phyloP scores from a whole-genome alignment of 805 yeast genomes.

The Candida chauliodis region DNA sequence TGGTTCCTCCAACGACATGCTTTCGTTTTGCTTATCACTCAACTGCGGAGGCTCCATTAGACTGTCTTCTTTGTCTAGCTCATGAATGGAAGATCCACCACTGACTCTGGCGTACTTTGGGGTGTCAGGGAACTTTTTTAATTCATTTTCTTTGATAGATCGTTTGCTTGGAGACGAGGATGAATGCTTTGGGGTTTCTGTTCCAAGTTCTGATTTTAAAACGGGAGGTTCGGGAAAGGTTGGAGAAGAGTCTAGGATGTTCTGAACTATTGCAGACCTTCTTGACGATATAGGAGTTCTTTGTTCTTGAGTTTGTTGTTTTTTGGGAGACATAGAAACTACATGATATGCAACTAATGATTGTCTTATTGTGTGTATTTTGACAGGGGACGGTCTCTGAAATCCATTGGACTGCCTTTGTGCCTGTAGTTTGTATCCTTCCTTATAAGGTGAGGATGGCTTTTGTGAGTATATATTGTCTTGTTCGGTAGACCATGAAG shows the following conservation, averaged over 20 bases:
- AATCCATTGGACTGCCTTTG: conserved; percentile 2
- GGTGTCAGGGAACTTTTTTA: conserved; percentile 45
- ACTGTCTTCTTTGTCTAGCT: conserved; percentile 28
- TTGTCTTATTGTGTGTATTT: conserved; percentile 27
- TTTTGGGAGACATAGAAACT: conserved; percentile 30
- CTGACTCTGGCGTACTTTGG: conserved; percentile 35
- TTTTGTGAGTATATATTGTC: conserved; percentile 15
- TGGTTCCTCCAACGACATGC: conserved; percentile 14
- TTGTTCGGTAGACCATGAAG: conserved; percentile 34
- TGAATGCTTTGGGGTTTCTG: conserved; percentile 1
- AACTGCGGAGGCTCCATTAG: conserved; percentile 26
- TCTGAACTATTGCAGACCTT: conserved; percentile 32
- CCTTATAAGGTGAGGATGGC: conserved; percentile 23
- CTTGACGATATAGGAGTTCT: conserved; percentile 21
- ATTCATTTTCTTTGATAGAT: conserved; percentile 11
- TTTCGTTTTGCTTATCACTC: conserved; percentile 3
- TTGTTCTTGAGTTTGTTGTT: conserved; percentile 14
- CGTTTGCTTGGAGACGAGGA: neutral
- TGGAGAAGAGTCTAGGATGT: conserved; percentile 39
- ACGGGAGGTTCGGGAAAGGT: conserved; percentile 44
- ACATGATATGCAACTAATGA: conserved; percentile 29
- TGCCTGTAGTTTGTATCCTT: conserved; percentile 3
- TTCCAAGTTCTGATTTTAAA: conserved; percentile 33
- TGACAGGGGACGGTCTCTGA: conserved; percentile 13
- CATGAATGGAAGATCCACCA: conserved; percentile 12